Percentiles rank a stretch among this genome's conserved stretches.
phyloP scores from a whole-genome alignment of 2,329 filamentous ascomycete species.

The Pestalotiopsis sp. region DNA sequence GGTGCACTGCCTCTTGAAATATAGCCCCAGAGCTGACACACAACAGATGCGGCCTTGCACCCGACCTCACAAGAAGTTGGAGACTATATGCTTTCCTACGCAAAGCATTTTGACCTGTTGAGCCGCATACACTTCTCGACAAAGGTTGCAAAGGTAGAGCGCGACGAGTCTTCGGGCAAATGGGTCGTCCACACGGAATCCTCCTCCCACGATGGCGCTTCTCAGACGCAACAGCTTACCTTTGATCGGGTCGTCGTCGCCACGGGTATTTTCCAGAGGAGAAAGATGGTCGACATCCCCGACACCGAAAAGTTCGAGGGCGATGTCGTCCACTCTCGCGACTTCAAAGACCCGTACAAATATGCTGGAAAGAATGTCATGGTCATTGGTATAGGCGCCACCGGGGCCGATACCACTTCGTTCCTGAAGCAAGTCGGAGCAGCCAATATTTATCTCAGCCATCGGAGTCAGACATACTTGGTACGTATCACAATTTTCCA shows the following conservation, averaged over 20 bases:
- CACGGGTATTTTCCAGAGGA: neutral
- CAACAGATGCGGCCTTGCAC: neutral
- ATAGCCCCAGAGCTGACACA: neutral
- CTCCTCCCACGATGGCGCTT: neutral
- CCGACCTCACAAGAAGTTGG: neutral
- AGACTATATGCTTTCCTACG: neutral
- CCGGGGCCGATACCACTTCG: neutral
- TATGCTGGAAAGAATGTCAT: neutral
- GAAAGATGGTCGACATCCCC: neutral
- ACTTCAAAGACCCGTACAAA: neutral
- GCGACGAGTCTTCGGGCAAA: neutral
- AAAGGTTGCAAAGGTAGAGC: neutral
- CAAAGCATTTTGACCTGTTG: constrained; percentile 1
- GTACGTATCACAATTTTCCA: neutral
- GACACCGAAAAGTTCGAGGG: neutral
- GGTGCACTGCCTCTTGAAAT: neutral
- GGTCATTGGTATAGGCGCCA: constrained; percentile 2
- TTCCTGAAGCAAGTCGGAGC: constrained; percentile 1
- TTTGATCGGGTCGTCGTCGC: constrained; percentile 1
- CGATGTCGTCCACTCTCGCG: neutral
- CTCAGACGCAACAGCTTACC: too few species aligned
- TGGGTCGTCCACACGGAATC: neutral
- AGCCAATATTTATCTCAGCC: constrained; percentile 2
- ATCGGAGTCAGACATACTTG: constrained; percentile 3
- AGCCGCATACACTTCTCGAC: neutral